Evolutionary conservation across 2,329 filamentous ascomycete genomes (phyloP).

Genomic region (Ophiocordyceps australis): DNA sequence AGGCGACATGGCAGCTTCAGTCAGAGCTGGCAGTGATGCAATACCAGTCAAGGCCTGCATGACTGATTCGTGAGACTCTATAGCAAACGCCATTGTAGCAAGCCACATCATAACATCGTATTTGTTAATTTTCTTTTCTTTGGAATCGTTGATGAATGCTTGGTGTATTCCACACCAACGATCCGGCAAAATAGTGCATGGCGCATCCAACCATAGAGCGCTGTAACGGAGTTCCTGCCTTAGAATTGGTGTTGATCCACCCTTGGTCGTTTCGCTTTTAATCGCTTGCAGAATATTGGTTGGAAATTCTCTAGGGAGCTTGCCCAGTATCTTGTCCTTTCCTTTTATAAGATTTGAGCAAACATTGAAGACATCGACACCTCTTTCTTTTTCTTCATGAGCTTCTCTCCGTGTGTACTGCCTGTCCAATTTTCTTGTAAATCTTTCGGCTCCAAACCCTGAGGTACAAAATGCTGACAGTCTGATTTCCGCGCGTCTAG

Average conservation of each 20-base stretch:
- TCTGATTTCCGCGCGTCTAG: background rate
- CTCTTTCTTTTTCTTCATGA: too few relatives aligned
- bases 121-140: background rate
- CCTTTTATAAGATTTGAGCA: too few relatives aligned
- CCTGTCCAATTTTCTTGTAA: background rate
- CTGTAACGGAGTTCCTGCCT: too few relatives aligned
- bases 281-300: too few relatives aligned
- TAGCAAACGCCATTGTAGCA: background rate
- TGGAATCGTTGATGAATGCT: background rate
- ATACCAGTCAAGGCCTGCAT: background rate
- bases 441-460: background rate
- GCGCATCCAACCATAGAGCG: background rate
- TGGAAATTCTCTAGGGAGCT: too few relatives aligned
- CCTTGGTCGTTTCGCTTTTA: too few relatives aligned
- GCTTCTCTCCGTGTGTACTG: background rate
- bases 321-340: too few relatives aligned
- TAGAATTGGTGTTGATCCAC: too few relatives aligned
- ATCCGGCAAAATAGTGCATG: background rate
- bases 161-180: background rate
- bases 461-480: background rate
- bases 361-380: too few relatives aligned
- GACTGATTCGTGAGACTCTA: background rate
- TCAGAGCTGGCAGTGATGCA: background rate
- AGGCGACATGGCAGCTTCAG: too few relatives aligned
- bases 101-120: background rate